phyloP scores from a whole-genome alignment of 2,329 filamentous ascomycete species.

The Raffaelea arxii region DNA sequence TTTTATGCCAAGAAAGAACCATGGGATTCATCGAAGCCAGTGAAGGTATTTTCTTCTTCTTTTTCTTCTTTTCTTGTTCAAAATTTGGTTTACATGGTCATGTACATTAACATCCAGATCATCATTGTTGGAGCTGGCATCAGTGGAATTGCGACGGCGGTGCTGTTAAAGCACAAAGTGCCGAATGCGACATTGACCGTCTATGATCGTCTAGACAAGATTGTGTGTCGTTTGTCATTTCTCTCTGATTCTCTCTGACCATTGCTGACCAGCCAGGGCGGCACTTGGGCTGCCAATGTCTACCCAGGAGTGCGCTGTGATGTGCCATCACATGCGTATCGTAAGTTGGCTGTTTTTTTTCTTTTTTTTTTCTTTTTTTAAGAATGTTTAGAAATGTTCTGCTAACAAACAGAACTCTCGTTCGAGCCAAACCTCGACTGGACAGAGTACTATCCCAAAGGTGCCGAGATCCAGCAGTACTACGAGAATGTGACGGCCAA shows the following conservation, averaged over 20 bases:
- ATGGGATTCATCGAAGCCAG: too few relatives aligned
- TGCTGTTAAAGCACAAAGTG: constrained; percentile 12
- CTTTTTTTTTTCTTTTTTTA: too few relatives aligned
- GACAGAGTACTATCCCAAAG: constrained; percentile 11
- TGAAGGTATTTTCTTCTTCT: too few relatives aligned
- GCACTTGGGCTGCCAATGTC: constrained; percentile 6
- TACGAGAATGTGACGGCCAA: constrained; percentile 5
- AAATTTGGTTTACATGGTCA: neutral
- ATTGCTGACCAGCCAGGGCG: neutral
- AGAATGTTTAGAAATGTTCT: too few relatives aligned
- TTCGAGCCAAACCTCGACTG: constrained; percentile 12
- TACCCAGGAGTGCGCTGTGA: constrained; percentile 14
- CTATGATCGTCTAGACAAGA: constrained; percentile 6
- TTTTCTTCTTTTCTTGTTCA: neutral
- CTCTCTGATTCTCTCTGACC: neutral
- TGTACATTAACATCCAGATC: constrained; percentile 1
- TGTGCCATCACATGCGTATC: constrained; percentile 14
- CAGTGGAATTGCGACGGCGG: constrained; percentile 28
- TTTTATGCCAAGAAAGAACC: too few relatives aligned
- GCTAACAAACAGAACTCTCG: too few relatives aligned
- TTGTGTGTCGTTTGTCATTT: neutral
- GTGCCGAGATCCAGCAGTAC: constrained; percentile 12
- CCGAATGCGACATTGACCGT: constrained; percentile 7
- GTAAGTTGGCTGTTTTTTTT: too few relatives aligned
- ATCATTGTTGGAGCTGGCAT: constrained; percentile 36